phyloP scores from a whole-genome alignment of 2,329 filamentous ascomycete species.

The Fusarium pilosicola region DNA sequence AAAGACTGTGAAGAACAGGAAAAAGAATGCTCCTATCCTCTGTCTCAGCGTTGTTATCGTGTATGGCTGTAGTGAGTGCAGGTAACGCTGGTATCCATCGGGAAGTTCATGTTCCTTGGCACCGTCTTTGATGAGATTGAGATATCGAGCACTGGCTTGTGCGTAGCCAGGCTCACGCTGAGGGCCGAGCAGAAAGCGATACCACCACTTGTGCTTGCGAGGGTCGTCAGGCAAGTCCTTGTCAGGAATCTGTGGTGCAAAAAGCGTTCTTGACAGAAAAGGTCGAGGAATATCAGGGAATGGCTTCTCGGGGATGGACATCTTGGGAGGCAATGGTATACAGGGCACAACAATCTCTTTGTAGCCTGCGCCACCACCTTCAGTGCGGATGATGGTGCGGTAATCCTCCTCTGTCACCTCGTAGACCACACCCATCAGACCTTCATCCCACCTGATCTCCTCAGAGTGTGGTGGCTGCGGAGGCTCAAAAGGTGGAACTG shows the following conservation, averaged over 20 bases:
- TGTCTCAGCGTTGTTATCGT: slow-evolving; percentile 74
- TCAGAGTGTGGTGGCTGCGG: slow-evolving; percentile 38
- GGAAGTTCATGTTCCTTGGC: slow-evolving; percentile 85
- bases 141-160: slow-evolving; percentile 84
- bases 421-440: slow-evolving; percentile 92
- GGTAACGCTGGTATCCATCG: slow-evolving; percentile 77
- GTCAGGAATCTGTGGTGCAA: slow-evolving; percentile 67
- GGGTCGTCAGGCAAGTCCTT: slow-evolving; percentile 45
- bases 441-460: slow-evolving; percentile 72
- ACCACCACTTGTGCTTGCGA: slow-evolving; percentile 56
- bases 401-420: slow-evolving; percentile 89
- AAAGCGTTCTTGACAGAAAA: slow-evolving; percentile 88
- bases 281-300: slow-evolving; percentile 63
- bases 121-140: slow-evolving; percentile 81
- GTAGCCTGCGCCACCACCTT: slow-evolving; percentile 89
- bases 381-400: slow-evolving; percentile 85
- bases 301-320: slow-evolving; percentile 70
- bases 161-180: slow-evolving; percentile 76
- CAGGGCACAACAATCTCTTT: slow-evolving; percentile 84
- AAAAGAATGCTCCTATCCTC: slow-evolving; percentile 69
- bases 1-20: slow-evolving; percentile 65
- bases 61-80: slow-evolving; percentile 76
- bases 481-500: slow-evolving; percentile 39
- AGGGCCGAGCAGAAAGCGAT: slow-evolving; percentile 56
- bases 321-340: slow-evolving; percentile 69